Evolutionary conservation across 106 monocot genomes (phyloP), one percentile per base, ranked within the genome.

Genomic region (Cymbidium sinense): DNA sequence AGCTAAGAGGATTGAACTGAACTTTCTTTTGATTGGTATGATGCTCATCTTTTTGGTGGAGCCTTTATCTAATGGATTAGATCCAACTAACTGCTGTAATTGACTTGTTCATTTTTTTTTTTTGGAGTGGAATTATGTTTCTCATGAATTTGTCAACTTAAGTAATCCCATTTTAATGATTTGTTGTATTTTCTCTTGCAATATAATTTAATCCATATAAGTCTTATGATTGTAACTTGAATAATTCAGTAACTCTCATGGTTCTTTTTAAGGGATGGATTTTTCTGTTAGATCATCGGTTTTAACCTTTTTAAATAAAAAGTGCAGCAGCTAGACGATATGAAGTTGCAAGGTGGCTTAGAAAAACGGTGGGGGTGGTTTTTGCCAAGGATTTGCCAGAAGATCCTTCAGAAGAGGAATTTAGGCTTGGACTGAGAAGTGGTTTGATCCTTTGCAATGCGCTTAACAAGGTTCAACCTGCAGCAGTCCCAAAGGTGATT

Each of bases 331-430:
- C 87, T 23, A 90, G 98, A 70, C 86, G 98, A 81, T 85, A 90
- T 55, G 94, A 99, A 43, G 98, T 90, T 29, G 92, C 94, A 23
- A 81, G 85, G 28, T 99, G 98, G 98, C 86, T 99, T 71, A 86
- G 94, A 43, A 90, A 85, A 77, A 85, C 82, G 15, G 90, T 88
- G 18, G 94, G 98, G 12, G 85, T 86, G 19, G 82, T 94, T 39
- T 36, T 64, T 20, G 82, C 88, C 18, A 94, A 87, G 64, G 98
- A 99, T 58, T 83, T 99, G 81, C 90, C 98, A 3, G 92, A 92
- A 65, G 82, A 85, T 76, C 98, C 98, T 12, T 87, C 98, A 0
- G 98, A 99, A 82, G 98, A 94, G 72, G 98, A 99, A 44, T 92
- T 94, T 43, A 85, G 94, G 75, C 80, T 99, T 58, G 94, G 88